Conservation (phyloP, 208 protist species). For the Leishmania braziliensis region DNA sequence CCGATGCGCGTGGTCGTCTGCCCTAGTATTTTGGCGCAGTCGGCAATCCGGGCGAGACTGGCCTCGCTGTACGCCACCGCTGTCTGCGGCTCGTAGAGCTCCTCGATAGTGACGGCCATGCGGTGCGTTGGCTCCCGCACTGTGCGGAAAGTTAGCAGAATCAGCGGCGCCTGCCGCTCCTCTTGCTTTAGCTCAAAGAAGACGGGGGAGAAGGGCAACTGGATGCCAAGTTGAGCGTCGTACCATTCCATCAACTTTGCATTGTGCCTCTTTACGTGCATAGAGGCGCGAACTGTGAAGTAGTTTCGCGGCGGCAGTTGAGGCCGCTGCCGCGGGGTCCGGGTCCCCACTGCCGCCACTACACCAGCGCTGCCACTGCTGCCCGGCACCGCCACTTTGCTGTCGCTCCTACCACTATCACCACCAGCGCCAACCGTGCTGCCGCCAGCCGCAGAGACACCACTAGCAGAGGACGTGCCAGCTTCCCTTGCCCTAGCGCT, state of each 20-base stretch:
- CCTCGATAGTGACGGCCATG: constrained; percentile 76
- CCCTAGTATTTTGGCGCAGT: constrained; percentile 64
- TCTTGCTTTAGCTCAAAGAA: constrained; percentile 73
- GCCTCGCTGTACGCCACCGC: constrained; percentile 66
- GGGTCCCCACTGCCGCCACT: background rate
- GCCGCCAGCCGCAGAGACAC: background rate
- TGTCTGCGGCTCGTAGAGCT: constrained; percentile 35
- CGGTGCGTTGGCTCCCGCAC: constrained; percentile 64
- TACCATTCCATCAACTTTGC: constrained; percentile 75
- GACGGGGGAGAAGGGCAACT: constrained; percentile 72
- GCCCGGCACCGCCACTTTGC: background rate
- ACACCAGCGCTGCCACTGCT: background rate
- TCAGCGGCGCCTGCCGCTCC: constrained; percentile 82
- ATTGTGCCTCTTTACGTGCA: constrained; percentile 67
- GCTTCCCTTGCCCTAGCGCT: background rate
- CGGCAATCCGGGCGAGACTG: constrained; percentile 60
- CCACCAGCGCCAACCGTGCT: background rate
- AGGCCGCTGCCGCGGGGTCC: constrained; percentile 16
- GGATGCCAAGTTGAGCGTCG: constrained; percentile 73
- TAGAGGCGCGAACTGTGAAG: constrained; percentile 60
- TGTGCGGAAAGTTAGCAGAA: constrained; percentile 69
- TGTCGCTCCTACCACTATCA: background rate
- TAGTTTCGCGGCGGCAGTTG: constrained; percentile 49
- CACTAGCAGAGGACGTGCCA: background rate
- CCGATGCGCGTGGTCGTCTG: constrained; percentile 64